Base-by-base conservation (phyloP, 768 basidiomycete genomes). In the Amanita phalloides region DNA sequence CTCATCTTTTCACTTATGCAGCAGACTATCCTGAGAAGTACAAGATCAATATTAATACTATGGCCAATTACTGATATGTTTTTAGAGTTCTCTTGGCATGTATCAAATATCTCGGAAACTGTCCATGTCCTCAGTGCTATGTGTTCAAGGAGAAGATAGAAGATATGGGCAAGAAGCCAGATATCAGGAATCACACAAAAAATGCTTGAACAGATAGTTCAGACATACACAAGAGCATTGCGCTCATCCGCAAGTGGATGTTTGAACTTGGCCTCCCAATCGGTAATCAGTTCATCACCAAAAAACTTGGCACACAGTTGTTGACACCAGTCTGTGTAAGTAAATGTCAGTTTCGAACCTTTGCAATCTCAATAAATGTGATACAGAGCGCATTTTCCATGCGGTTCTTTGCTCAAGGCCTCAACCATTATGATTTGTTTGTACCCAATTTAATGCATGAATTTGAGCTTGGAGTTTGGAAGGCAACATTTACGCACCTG, bases 11-110 rank as follows among this genome's bases (percentile, higher is more conserved):
- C 42, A 66, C 61, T 0, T 69, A 70, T 53, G 66, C 67, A 1
- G 66, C 67, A 0, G 70, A 71, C 56, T 72, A 71, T 51, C 69
- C 67, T 3, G 68, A 72, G 50, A 70, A 70, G 70, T 71, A 56
- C 28, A 62, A 47, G 4, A 6, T 26, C 26, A 26, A 4, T 5
- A 26, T 6, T 6, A 26, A 5, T 26, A 6, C 26, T 26, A 26
- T 26, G 26, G 26, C 3, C 6, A 6, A 6, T 17, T 37, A 43
- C 14, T 43, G 14, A 11, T 14, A 13, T 6, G 11, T 20, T 46
- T 43, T 20, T 44, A 67, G 67, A 42, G 56, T 62, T 43, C 50
- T 65, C 4, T 43, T 68, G 17, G 64, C 64, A n/a, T 61, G 59
- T 2, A 61, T 75, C 8, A 57, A 63, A 14, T 61, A 67, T 45